Percentiles rank a stretch among this genome's conserved stretches.
Evolutionary conservation across 306 rosid genomes (phyloP).

Genomic region (Quercus wislizeni): DNA sequence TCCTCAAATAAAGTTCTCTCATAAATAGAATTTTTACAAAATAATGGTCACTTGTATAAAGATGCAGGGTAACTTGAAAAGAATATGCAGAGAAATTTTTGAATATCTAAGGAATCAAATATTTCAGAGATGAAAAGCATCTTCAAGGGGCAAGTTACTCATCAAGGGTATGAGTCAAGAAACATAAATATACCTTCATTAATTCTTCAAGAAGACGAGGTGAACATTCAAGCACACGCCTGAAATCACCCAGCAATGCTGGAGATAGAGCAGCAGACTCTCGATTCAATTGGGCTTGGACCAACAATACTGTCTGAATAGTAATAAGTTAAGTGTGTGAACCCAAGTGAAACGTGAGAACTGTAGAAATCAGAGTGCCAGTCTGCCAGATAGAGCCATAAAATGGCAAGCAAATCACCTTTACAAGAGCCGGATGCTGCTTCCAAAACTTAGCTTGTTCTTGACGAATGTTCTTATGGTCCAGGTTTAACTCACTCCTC

Average conservation of each 20-base stretch:
- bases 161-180: constrained; percentile 14
- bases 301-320: constrained; percentile 86
- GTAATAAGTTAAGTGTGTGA: constrained; percentile 25
- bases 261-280: constrained; percentile 70
- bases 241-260: constrained; percentile 75
- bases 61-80: no score
- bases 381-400: constrained; percentile 1
- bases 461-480: constrained; percentile 96
- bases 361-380: background rate
- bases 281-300: constrained; percentile 93
- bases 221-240: constrained; percentile 78
- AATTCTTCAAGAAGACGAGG: constrained; percentile 98
- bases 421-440: constrained; percentile 96
- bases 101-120: no score
- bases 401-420: constrained; percentile 50
- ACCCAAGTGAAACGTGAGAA: constrained; percentile 16
- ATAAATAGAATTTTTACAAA: no score
- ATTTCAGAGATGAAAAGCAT: no score
- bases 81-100: no score
- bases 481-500: constrained; percentile 95
- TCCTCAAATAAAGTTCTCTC: no score
- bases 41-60: no score
- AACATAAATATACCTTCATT: constrained; percentile 68
- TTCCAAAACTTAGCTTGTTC: constrained; percentile 99
- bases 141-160: no score